These are phyloP conservation scores for Pulveroboletus sp. DNA, from an alignment of 768 basidiomycete genomes.

Conservation along the genomic window DNA sequence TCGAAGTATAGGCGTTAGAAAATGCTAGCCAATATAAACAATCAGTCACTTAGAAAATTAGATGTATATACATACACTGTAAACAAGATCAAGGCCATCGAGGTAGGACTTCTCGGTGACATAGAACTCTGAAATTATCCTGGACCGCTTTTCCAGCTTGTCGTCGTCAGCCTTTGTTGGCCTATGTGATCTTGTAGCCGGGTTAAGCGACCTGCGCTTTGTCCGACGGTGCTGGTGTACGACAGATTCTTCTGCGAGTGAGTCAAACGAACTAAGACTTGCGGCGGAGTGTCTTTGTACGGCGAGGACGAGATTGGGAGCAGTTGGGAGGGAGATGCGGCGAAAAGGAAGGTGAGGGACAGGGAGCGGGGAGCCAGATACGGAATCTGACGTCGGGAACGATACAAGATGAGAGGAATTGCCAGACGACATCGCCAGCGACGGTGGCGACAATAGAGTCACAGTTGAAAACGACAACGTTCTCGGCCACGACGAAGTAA, in stretches of 20 bases:
- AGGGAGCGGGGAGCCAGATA: constrained; percentile 28
- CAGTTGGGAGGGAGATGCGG: constrained; percentile 55
- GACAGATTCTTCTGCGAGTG: constrained; percentile 49
- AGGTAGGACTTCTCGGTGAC: constrained; percentile 80
- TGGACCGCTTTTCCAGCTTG: constrained; percentile 52
- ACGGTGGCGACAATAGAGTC: constrained; percentile 10
- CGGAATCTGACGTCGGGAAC: constrained; percentile 31
- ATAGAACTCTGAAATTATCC: constrained; percentile 75
- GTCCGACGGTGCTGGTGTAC: constrained; percentile 27
- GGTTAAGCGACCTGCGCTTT: constrained; percentile 34
- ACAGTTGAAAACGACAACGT: constrained; percentile 3
- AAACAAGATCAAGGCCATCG: constrained; percentile 76
- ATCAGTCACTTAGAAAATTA: neutral
- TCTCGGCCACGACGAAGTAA: neutral
- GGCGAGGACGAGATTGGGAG: constrained; percentile 39
- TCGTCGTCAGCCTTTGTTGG: constrained; percentile 44
- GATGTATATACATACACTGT: constrained; percentile 51
- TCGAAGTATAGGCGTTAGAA: constrained; percentile 71
- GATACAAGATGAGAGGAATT: constrained; percentile 19
- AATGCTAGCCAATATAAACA: constrained; percentile 49
- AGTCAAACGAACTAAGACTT: constrained; percentile 72
- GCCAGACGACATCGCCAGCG: constrained; percentile 17
- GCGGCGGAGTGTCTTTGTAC: constrained; percentile 58
- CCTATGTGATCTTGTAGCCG: constrained; percentile 18
- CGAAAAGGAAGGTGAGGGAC: constrained; percentile 56